phyloP scores from a whole-genome alignment of 768 basidiomycete genomes.

The Suillus subalutaceus region DNA sequence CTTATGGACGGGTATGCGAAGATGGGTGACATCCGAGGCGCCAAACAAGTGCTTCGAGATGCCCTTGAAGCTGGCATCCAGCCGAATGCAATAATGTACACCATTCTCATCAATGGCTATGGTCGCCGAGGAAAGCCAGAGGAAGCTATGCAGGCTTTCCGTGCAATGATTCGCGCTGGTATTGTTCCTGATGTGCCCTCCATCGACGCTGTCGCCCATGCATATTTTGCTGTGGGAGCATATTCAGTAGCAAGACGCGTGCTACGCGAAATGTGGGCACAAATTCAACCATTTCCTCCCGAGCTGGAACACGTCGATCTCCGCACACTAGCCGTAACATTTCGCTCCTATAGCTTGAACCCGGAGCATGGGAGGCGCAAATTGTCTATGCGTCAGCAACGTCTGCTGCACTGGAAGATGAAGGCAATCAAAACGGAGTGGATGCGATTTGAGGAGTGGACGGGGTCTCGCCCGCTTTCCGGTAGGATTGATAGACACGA shows the following conservation, averaged over 20 bases:
- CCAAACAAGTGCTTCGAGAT: conserved; percentile 56
- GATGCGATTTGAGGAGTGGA: conserved; percentile 17
- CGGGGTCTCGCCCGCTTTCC: not conserved
- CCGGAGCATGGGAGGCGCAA: conserved; percentile 19
- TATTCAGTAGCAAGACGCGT: conserved; percentile 52
- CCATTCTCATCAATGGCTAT: conserved; percentile 74
- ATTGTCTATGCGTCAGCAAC: conserved; percentile 37
- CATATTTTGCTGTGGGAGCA: conserved; percentile 61
- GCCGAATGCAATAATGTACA: conserved; percentile 72
- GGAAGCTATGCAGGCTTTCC: conserved; percentile 57
- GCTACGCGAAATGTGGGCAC: conserved; percentile 66
- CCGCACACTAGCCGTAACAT: conserved; percentile 45
- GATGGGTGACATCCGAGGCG: conserved; percentile 60
- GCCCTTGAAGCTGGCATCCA: conserved; percentile 52
- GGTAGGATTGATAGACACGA: not conserved
- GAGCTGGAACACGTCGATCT: conserved; percentile 48
- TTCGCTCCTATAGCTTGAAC: conserved; percentile 45
- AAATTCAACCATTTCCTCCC: conserved; percentile 61
- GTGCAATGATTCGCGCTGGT: conserved; percentile 61
- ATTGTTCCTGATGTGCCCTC: conserved; percentile 71
- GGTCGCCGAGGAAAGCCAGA: conserved; percentile 60
- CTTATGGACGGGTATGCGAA: conserved; percentile 75
- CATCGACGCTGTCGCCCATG: conserved; percentile 71
- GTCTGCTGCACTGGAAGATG: conserved; percentile 43
- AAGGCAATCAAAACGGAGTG: conserved; percentile 29